Evolutionary conservation across 2,329 filamentous ascomycete species (phyloP).

Genomic region (Claviceps pazoutovae): DNA sequence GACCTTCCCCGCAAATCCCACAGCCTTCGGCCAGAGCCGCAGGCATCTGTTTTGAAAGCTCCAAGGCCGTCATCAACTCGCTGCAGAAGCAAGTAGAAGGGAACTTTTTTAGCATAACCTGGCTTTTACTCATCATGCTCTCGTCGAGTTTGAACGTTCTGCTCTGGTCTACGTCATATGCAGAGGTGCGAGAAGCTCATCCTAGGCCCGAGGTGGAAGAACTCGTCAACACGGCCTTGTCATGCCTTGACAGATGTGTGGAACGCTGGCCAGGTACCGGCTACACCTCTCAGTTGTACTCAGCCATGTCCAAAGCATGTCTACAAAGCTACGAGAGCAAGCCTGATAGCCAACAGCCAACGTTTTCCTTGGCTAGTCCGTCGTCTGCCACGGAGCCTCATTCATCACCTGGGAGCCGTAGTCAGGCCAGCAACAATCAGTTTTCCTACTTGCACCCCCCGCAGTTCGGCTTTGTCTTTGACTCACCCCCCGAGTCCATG

Average conservation of each 20-base stretch:
- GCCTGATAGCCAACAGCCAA: conserved; percentile 10
- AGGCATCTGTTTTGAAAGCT: conserved; percentile 67
- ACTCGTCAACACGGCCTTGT: conserved; percentile 59
- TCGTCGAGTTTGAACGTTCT: conserved; percentile 89
- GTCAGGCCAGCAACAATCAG: conserved; percentile 15
- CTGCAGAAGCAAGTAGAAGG: conserved; percentile 67
- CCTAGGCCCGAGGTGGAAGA: conserved; percentile 60
- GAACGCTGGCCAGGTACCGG: conserved; percentile 86
- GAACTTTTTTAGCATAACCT: conserved; percentile 71
- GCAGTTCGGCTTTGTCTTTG: conserved; percentile 45
- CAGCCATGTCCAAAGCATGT: conserved; percentile 73
- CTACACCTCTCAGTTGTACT: conserved; percentile 72
- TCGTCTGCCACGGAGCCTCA: conserved; percentile 17
- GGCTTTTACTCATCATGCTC: conserved; percentile 80
- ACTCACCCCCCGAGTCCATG: conserved; percentile 40
- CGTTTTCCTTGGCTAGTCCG: conserved; percentile 22
- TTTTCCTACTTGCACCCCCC: conserved; percentile 32
- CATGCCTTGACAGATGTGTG: conserved; percentile 65
- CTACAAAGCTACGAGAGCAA: conserved; percentile 67
- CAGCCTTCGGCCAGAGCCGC: conserved; percentile 71
- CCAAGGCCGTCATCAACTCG: conserved; percentile 67
- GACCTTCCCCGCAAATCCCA: conserved; percentile 84
- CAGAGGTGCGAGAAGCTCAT: conserved; percentile 63
- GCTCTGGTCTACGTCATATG: conserved; percentile 82
- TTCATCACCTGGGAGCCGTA: conserved; percentile 17